Evolutionary conservation across 345 rosid species (phyloP).

Genomic region (Cardamine resedifolia): DNA sequence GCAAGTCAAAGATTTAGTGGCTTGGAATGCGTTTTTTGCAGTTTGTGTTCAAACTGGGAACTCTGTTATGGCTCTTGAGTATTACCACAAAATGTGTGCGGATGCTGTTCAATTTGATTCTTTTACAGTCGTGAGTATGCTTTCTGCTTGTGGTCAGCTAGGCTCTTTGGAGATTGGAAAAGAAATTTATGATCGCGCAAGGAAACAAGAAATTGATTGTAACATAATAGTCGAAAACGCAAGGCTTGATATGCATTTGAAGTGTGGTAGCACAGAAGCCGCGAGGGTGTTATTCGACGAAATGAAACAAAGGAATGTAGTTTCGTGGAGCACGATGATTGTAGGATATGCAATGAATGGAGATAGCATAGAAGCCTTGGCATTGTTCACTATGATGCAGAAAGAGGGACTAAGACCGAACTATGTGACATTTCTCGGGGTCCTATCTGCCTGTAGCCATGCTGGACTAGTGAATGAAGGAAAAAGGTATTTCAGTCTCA

Average conservation of each 20-base stretch:
- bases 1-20: conserved; percentile 53
- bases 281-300: conserved; percentile 39
- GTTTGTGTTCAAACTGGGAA: conserved; percentile 45
- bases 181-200: conserved; percentile 36
- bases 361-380: conserved; percentile 46
- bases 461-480: conserved; percentile 47
- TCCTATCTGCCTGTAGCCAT: conserved; percentile 52
- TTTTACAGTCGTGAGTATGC: conserved; percentile 45
- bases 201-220: conserved; percentile 35
- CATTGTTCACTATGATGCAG: conserved; percentile 42
- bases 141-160: conserved; percentile 53
- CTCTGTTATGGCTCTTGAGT: conserved; percentile 41
- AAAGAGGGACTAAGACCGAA: conserved; percentile 42
- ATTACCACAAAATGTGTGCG: conserved; percentile 40
- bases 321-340: conserved; percentile 54
- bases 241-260: conserved; percentile 50
- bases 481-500: conserved; percentile 34
- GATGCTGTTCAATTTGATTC: conserved; percentile 41
- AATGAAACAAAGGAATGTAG: conserved; percentile 45
- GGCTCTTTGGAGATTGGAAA: conserved; percentile 49
- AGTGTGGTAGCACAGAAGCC: conserved; percentile 44
- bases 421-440: conserved; percentile 47
- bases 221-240: conserved; percentile 49
- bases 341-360: conserved; percentile 54
- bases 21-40: conserved; percentile 54